Conservation (phyloP, 2,329 filamentous ascomycete genomes). For the Corinectria fuckeliana region DNA sequence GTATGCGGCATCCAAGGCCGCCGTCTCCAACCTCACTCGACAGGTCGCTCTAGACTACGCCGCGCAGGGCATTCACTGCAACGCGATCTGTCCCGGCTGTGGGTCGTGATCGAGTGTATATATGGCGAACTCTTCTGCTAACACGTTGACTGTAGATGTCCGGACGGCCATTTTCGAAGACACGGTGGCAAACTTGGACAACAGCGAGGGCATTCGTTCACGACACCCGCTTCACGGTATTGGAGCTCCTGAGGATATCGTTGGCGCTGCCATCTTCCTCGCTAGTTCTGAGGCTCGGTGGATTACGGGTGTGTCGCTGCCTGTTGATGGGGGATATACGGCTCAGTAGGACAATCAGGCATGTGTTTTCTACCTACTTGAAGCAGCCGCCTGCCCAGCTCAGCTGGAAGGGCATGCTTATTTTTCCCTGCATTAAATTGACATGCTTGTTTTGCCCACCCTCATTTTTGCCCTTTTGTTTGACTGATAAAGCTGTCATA, state of each 20-base stretch:
- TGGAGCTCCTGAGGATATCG: conserved; percentile 37
- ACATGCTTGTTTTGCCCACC: no score
- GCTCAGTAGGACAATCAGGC: conserved; percentile 35
- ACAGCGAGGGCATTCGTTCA: conserved; percentile 21
- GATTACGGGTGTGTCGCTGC: conserved; percentile 48
- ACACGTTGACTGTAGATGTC: conserved; percentile 19
- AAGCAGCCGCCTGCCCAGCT: no score
- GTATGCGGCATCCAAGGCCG: conserved; percentile 58
- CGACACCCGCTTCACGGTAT: conserved; percentile 39
- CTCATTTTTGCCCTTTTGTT: no score
- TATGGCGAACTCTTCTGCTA: background rate
- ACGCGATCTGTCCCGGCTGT: conserved; percentile 61
- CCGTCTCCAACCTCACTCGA: conserved; percentile 56
- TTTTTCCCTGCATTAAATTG: no score
- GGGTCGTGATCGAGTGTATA: background rate
- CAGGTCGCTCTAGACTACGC: conserved; percentile 58
- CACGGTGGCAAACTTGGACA: conserved; percentile 24
- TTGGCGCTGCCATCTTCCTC: conserved; percentile 47
- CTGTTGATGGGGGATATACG: conserved; percentile 50
- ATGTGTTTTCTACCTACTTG: no score
- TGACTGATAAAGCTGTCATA: no score
- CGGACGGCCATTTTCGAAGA: conserved; percentile 39
- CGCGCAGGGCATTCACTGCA: conserved; percentile 55
- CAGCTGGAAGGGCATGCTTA: no score
- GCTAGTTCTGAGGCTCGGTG: conserved; percentile 48